Base-by-base conservation (phyloP, 805 yeast genomes). In the Sugiyamaella qingdaonensis region DNA sequence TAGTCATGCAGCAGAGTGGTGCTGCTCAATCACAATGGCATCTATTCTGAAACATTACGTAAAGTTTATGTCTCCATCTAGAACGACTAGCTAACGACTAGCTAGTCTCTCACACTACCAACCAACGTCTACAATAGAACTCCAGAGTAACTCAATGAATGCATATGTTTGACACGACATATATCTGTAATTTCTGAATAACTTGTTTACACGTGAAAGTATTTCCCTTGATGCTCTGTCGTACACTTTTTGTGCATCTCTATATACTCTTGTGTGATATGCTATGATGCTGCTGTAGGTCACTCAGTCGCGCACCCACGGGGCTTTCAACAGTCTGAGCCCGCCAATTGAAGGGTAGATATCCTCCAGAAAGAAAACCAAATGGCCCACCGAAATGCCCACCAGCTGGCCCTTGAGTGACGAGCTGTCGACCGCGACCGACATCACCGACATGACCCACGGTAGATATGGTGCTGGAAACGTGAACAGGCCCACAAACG, bases 381-480 rank as follows among this genome's bases (percentile, higher is more conserved):
- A 39, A 52, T 78, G 82, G 8, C 82, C 81, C 29, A 75, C 66
- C 1, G 71, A 53, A 9, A 74, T 68, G 4, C 77, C 76, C 2
- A 70, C 54, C n/a, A 69, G 49, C 51, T 72, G 68, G 4, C 58
- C 58, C 33, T 53, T 56, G 31, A 60, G 32, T 18, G 49, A 19
- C 37, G 52, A 34, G 48, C 46, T 46, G 33, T 54, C 51, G 29
- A 54, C 51, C 18, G 62, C 55, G 18, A 62, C 57, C 11, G 70
- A 56, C 49, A 44, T 10, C 29, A 58, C 58, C 45, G 67, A 59
- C 45, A 69, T 55, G 29, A 73, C 65, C 67, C 75, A 70, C 1
- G 81, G 81, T 19, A 74, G 54, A 58, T 78, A 77, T 29, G 74
- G 70, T 1, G 79, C 74, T 21, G 67, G 63, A 39, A 79, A 63